Evolutionary conservation across 306 rosid genomes (phyloP).

Genomic region (Cicer pinnatifidum): DNA sequence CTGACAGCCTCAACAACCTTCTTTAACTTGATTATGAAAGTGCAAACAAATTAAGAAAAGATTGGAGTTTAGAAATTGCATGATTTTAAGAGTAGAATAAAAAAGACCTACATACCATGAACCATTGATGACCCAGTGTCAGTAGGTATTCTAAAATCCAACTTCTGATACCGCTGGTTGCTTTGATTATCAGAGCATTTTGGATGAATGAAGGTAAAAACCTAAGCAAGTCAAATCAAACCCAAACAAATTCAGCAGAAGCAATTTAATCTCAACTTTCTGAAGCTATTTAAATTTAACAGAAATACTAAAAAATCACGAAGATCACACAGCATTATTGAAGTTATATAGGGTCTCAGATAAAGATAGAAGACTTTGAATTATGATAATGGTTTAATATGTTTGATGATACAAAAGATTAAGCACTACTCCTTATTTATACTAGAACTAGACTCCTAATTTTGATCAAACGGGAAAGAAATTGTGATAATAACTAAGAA

Average conservation of each 20-base stretch:
- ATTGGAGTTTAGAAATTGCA: not conserved
- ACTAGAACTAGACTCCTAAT: not conserved
- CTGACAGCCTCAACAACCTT: not conserved
- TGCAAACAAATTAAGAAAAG: not conserved
- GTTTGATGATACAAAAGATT: not conserved
- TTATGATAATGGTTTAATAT: not conserved
- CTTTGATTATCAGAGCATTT: conserved; percentile 49
- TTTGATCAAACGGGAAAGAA: not conserved
- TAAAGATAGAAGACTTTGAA: not conserved
- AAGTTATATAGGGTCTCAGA: not conserved
- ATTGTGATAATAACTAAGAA: not conserved
- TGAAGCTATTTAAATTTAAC: not conserved
- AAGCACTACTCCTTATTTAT: not conserved
- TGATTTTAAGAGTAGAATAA: not conserved
- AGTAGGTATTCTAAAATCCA: conserved; percentile 56
- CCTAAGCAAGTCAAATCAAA: conserved; percentile 50
- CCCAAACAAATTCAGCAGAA: conserved; percentile 25
- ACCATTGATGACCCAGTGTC: conserved; percentile 71
- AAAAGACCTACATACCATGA: conserved; percentile 62
- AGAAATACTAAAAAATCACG: not conserved
- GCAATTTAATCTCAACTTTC: conserved; percentile 30
- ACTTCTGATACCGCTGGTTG: conserved; percentile 64
- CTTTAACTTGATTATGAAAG: not conserved
- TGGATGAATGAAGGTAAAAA: conserved; percentile 71
- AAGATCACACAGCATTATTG: conserved; percentile 6